Evolutionary conservation across 208 protist species (phyloP).

Genomic region (Leptomonas pyrrhocoris): DNA sequence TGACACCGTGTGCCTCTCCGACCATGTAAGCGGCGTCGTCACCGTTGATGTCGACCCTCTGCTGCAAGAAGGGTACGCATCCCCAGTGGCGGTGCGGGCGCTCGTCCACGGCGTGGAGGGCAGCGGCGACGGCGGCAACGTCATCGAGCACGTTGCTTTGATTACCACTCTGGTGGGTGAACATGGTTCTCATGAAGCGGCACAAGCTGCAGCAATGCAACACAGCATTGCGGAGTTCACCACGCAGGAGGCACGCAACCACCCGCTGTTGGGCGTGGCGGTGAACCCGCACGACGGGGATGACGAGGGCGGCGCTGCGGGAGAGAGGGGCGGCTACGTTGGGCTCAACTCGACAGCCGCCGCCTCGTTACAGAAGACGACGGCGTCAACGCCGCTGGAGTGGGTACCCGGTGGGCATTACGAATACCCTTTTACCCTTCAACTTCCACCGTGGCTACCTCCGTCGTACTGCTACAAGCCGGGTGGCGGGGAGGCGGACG

Average conservation of each 20-base stretch:
- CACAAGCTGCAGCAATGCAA: background rate
- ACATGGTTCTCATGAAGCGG: background rate
- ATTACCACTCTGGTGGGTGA: background rate
- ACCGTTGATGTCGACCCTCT: background rate
- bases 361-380: background rate
- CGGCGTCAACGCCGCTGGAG: background rate
- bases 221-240: background rate
- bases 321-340: too few relatives aligned
- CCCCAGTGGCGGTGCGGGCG: slow-evolving; percentile 6
- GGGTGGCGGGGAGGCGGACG: slow-evolving; percentile 1
- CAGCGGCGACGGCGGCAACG: background rate
- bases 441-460: slow-evolving; percentile 42
- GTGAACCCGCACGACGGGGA: background rate
- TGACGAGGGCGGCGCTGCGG: background rate
- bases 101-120: slow-evolving; percentile 12
- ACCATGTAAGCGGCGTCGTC: slow-evolving; percentile 4
- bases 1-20: slow-evolving; percentile 8
- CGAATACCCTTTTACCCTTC: slow-evolving; percentile 30
- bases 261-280: slow-evolving; percentile 8
- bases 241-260: slow-evolving; percentile 5
- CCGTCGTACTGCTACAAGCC: slow-evolving; percentile 38
- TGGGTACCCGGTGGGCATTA: slow-evolving; percentile 24
- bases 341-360: background rate
- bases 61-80: background rate
- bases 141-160: background rate